Evolutionary conservation across 2,329 filamentous ascomycete genomes (phyloP).

Genomic region (Trichoderma sp.): DNA sequence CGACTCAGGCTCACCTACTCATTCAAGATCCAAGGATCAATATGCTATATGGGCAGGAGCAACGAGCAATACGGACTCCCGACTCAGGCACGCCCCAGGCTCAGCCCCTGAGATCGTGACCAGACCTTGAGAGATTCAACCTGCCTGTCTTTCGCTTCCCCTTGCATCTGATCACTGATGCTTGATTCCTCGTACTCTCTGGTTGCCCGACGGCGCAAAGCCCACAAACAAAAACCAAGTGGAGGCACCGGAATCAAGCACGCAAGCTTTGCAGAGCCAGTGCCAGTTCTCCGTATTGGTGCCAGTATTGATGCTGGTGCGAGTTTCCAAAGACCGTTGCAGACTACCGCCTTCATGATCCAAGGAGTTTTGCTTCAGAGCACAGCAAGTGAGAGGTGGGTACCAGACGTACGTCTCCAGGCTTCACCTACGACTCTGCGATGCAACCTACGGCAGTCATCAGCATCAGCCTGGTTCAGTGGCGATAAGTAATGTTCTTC

Average conservation of each 20-base stretch:
- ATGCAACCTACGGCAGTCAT: neutral
- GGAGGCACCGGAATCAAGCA: neutral
- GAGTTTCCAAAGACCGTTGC: neutral
- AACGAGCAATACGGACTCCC: neutral
- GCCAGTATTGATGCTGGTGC: neutral
- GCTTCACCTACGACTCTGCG: neutral
- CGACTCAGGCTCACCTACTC: neutral
- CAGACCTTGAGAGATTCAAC: neutral
- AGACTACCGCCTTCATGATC: neutral
- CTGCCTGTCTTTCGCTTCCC: neutral
- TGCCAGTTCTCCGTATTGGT: neutral
- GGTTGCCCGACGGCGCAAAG: neutral
- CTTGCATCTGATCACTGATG: neutral
- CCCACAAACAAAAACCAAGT: neutral
- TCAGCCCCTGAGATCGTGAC: neutral
- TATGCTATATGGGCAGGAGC: neutral
- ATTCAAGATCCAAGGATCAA: neutral
- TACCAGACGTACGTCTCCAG: neutral
- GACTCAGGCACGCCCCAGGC: neutral
- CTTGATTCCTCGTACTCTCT: neutral
- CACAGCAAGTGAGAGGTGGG: neutral
- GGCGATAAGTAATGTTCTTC: neutral
- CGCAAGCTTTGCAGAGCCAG: neutral
- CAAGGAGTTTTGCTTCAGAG: neutral
- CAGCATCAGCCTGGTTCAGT: neutral